Evolutionary conservation across 441 rosid species (phyloP), one percentile per base, ranked within the genome.

Genomic region (Theobroma grandiflorum): DNA sequence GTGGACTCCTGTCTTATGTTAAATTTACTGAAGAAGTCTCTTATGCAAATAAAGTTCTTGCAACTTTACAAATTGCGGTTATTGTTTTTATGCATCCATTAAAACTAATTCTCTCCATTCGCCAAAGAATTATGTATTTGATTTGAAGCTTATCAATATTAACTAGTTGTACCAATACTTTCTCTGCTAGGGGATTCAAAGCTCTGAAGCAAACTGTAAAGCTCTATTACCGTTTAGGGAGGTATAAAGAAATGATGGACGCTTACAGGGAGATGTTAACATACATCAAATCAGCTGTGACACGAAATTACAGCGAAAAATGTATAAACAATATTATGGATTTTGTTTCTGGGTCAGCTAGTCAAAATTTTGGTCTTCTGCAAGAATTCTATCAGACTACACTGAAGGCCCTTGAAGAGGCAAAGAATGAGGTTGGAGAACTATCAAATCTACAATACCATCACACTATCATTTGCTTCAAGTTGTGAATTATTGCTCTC

Each of bases 251-350:
- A 70, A 95, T 94, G 99, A 94, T 97, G 97, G 98, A 90, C 57
- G 94, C 99, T 35, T 97, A 95, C 67, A 88, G 95, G 81, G 97
- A 90, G 87, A 97, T 95, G 99, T 87, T 97, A 67, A 94, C 99
- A 9, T 97, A 97, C 78, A 97, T 97, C 81, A 97, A 93, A 84
- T 94, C 99, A 68, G 99, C 99, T 37, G 99, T 97, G 80, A 97
- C 99, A 2, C 86, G 99, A 58, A 95, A 97, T 79, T 94, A 95
- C 86, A 97, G 99, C 74, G 99, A 97, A 84, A 97, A 97, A 86
- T 97, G 99, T 81, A 92, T 97, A 87, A 97, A 97, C 86, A 97
- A 91, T 75, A 95, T 97, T 65, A 97, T 97, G 99, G 99, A 97
- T 87, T 97, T 92, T 81, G 98, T 97, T 76, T 97, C 99, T 78